A percentile compares a stretch with the other conserved stretches of the same genome.
Conservation (phyloP, 352 stramenopile genomes). For the Phytophthora pini region DNA sequence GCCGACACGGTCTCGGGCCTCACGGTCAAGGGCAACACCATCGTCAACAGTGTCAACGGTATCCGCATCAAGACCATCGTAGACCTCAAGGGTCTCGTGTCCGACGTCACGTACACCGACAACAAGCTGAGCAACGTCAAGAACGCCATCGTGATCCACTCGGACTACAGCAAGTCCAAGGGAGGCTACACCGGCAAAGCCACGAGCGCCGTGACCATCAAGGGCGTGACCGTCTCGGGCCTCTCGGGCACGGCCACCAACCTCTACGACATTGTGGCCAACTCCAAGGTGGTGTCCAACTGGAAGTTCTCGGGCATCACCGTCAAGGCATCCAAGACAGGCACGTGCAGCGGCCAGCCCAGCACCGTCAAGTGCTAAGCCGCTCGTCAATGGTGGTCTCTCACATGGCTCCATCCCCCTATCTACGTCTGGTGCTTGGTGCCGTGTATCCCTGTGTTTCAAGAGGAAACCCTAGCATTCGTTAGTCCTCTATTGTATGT, state of each 20-base stretch:
- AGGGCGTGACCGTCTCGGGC: slow-evolving; percentile 22
- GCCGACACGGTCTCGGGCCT: slow-evolving; percentile 22
- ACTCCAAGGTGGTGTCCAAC: slow-evolving; percentile 24
- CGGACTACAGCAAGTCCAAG: slow-evolving; percentile 20
- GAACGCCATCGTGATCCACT: slow-evolving; percentile 26
- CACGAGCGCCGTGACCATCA: slow-evolving; percentile 33
- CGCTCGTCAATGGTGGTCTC: no score
- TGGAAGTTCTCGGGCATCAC: slow-evolving; percentile 31
- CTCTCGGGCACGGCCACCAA: slow-evolving; percentile 23
- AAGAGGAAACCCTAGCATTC: not conserved
- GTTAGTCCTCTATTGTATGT: not conserved
- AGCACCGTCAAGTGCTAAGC: slow-evolving; percentile 18
- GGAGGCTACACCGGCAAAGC: slow-evolving; percentile 14
- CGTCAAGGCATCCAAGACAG: slow-evolving; percentile 11
- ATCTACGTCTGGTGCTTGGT: no score
- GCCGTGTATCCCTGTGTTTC: not conserved
- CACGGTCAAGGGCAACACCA: no score
- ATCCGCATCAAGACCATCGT: slow-evolving; percentile 27
- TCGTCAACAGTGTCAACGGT: slow-evolving; percentile 8
- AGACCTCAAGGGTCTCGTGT: slow-evolving; percentile 16
- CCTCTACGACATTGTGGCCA: slow-evolving; percentile 26
- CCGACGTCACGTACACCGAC: slow-evolving; percentile 19
- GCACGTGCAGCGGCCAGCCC: slow-evolving; percentile 21
- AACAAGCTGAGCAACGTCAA: slow-evolving; percentile 22
- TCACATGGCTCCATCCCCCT: not conserved